phyloP scores from a whole-genome alignment of 441 rosid genomes.

The Gossypium lobatum region DNA sequence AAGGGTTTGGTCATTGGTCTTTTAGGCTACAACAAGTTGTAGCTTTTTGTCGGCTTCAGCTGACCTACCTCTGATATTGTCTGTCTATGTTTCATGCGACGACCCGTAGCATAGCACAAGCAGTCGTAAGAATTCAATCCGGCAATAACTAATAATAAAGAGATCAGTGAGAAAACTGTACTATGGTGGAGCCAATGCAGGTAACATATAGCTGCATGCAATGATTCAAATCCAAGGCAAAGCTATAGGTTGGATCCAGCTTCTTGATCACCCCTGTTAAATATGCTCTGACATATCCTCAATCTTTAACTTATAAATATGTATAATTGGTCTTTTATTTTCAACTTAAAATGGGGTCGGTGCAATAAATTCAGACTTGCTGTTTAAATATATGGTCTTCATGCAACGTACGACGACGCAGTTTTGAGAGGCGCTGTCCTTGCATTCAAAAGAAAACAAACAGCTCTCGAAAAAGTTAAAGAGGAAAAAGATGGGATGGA shows the following conservation, averaged over 20 bases:
- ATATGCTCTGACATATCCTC: background rate
- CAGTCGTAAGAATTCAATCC: background rate
- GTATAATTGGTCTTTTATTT: background rate
- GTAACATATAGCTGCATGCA: background rate
- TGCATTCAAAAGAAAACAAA: background rate
- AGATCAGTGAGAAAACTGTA: background rate
- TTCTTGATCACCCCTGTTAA: background rate
- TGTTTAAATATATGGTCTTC: background rate
- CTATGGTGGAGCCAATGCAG: background rate
- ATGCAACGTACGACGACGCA: background rate
- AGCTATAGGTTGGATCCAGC: background rate
- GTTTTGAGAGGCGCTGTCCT: background rate
- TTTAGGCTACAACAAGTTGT: background rate
- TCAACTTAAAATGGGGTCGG: too few relatives aligned
- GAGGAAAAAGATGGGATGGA: background rate
- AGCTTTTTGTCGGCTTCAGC: conserved; percentile 11
- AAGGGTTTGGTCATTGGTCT: background rate
- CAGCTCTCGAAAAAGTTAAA: background rate
- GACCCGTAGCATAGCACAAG: background rate
- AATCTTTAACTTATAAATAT: background rate
- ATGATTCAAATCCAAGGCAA: background rate
- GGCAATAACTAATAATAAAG: background rate
- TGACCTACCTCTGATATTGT: conserved; percentile 5
- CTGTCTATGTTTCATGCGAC: background rate
- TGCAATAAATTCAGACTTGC: too few relatives aligned